phyloP scores from a whole-genome alignment of 768 basidiomycete genomes.

The Xerocomus brunneocitrinus region DNA sequence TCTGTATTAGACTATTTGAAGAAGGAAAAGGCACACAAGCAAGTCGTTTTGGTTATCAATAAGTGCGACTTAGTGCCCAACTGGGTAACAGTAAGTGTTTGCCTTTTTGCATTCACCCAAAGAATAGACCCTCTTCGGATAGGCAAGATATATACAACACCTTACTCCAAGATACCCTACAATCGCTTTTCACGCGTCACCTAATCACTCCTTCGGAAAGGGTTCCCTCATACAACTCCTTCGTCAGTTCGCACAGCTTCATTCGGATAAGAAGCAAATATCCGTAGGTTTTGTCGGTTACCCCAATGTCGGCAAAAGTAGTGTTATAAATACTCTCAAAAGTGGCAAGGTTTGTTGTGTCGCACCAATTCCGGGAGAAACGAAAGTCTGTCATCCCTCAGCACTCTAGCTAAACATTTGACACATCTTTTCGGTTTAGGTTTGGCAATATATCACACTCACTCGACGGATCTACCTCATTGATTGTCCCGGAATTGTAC shows the following conservation, averaged over 20 bases:
- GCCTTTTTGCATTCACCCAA: background rate
- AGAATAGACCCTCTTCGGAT: background rate
- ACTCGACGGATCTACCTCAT: constrained; percentile 97
- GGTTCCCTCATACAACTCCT: constrained; percentile 96
- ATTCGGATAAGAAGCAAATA: constrained; percentile 99
- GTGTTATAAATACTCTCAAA: constrained; percentile 98
- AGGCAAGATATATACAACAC: constrained; percentile 96
- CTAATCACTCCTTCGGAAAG: constrained; percentile 98
- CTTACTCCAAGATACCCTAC: constrained; percentile 93
- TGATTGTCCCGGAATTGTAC: constrained; percentile 98
- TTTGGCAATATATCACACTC: constrained; percentile 99
- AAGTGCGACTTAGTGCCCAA: constrained; percentile 98
- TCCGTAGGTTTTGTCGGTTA: constrained; percentile 98
- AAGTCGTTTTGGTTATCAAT: constrained; percentile 93
- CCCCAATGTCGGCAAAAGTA: constrained; percentile 96
- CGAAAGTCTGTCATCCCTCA: constrained; percentile 49
- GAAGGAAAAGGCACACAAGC: constrained; percentile 97
- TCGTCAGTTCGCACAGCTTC: constrained; percentile 93
- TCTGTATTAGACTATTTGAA: constrained; percentile 88
- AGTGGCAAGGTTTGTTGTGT: constrained; percentile 96
- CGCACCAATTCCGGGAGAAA: constrained; percentile 96
- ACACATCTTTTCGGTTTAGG: constrained; percentile 31
- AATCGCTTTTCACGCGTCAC: constrained; percentile 97
- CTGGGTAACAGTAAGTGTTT: constrained; percentile 86
- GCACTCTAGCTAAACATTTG: background rate